Evolutionary conservation across 164 flowering plant species (phyloP), one percentile per base, ranked within the genome.

Genomic region (Warburgia ugandensis): DNA sequence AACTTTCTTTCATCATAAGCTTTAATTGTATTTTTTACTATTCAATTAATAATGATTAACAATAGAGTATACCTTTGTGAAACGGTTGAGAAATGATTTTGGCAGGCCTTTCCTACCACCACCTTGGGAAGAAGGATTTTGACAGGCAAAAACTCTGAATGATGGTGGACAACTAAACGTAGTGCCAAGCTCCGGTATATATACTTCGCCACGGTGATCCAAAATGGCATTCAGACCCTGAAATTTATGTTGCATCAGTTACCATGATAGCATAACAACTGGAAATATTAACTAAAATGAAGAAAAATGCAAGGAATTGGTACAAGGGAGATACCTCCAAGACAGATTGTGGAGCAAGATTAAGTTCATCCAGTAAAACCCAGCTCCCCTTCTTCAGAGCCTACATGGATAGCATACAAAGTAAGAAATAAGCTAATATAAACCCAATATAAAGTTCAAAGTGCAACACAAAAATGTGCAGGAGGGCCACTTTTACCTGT

Each of bases 61-160:
- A 16, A 6, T 50, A 36, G 29, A 50, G 3, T 30, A 48, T 31
- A 87, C 98, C 94, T 94, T 94, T 0, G 92, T 84, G 50, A 94
- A 94, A 29, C 99, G 88, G 61, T 94, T 94, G 29, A 94, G 92
- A 62, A 94, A 89, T 20, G 99, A 94, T 58, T 75, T 86, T 1
- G 99, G 99, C 55, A 94, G 88, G 27, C 92, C 96, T 71, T 94
- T 94, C 54, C 99, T 69, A 11, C 99, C 99, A 50, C 99, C 96
- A 59, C 99, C 99, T 73, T 94, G 97, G 67, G 36, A 60, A 6
- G 94, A 68, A 55, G 99, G 99, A 66, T 94, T 94, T 64, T 94
- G 99, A 73, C 99, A 94, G 5, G 96, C 96, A 80, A 94, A 94
- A 62, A 89, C 76, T 68, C 96, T 72, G 60, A 94, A 94, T 52